Percentiles rank a stretch among this genome's conserved stretches.
phyloP scores from a whole-genome alignment of 257 asterid genomes.

The Vinca minor region DNA sequence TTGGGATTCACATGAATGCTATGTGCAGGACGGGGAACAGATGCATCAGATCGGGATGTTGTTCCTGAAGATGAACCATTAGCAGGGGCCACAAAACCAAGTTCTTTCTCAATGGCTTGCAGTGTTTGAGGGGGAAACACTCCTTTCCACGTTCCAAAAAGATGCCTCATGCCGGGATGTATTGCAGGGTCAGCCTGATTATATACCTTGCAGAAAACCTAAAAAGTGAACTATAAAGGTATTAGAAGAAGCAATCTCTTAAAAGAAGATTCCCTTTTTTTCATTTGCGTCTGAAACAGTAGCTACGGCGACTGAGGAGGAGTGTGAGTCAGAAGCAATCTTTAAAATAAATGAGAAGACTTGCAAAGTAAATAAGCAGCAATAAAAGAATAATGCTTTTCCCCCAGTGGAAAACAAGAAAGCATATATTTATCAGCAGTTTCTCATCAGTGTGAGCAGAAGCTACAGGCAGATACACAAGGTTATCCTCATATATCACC shows the following conservation, averaged over 20 bases:
- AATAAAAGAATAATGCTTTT: background rate
- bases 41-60: constrained; percentile 43
- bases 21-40: constrained; percentile 62
- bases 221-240: constrained; percentile 21
- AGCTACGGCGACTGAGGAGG: too few relatives aligned
- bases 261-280: too few relatives aligned
- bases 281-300: too few relatives aligned
- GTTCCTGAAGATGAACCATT: constrained; percentile 56
- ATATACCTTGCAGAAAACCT: constrained; percentile 87
- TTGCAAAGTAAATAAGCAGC: background rate
- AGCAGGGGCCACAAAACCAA: constrained; percentile 54
- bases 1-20: constrained; percentile 89
- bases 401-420: background rate
- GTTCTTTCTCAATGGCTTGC: constrained; percentile 73
- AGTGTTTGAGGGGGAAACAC: constrained; percentile 73
- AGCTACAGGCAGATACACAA: background rate
- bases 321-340: too few relatives aligned
- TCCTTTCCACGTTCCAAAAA: constrained; percentile 93
- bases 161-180: constrained; percentile 87
- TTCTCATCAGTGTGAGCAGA: background rate
- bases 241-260: background rate
- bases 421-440: background rate
- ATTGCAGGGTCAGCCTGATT: constrained; percentile 70
- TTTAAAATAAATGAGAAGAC: background rate
- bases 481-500: background rate